Percentiles rank a stretch among this genome's conserved stretches.
Conservation (phyloP, 441 rosid species). For the Adansonia grandidieri region DNA sequence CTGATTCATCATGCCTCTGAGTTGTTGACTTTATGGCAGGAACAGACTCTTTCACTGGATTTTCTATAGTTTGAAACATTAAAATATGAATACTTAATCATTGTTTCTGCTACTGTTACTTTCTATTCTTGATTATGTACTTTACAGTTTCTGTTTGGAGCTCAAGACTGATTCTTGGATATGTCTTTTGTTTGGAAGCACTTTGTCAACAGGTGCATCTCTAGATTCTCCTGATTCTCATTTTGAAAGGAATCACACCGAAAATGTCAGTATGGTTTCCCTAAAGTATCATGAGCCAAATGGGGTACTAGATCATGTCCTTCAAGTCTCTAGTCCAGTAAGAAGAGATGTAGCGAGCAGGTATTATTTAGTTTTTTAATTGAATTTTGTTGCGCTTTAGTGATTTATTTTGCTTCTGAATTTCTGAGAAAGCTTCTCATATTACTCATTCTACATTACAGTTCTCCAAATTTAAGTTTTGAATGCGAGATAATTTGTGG, state of each 20-base stretch:
- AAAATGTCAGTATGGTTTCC: conserved; percentile 35
- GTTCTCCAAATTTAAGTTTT: conserved; percentile 7
- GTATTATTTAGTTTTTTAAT: conserved; percentile 31
- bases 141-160: neutral
- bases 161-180: conserved; percentile 27
- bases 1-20: neutral
- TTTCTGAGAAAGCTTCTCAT: conserved; percentile 8
- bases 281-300: conserved; percentile 45
- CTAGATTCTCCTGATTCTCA: conserved; percentile 37
- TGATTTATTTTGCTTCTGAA: conserved; percentile 8
- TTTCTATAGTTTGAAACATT: conserved; percentile 6
- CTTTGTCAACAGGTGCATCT: conserved; percentile 28
- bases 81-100: neutral
- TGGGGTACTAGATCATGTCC: conserved; percentile 40
- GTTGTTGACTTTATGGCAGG: neutral
- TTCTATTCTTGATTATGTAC: neutral
- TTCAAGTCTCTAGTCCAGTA: conserved; percentile 46
- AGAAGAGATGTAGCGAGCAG: conserved; percentile 59
- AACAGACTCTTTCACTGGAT: neutral
- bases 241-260: conserved; percentile 35
- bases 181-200: conserved; percentile 32
- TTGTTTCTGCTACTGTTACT: neutral
- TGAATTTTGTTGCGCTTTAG: neutral
- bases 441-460: neutral
- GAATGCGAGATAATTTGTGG: neutral